Percentiles rank a stretch among this genome's conserved stretches.
These are phyloP conservation scores for Dentipellis sp. DNA, from an alignment of 768 basidiomycete genomes.

Conservation along the genomic window DNA sequence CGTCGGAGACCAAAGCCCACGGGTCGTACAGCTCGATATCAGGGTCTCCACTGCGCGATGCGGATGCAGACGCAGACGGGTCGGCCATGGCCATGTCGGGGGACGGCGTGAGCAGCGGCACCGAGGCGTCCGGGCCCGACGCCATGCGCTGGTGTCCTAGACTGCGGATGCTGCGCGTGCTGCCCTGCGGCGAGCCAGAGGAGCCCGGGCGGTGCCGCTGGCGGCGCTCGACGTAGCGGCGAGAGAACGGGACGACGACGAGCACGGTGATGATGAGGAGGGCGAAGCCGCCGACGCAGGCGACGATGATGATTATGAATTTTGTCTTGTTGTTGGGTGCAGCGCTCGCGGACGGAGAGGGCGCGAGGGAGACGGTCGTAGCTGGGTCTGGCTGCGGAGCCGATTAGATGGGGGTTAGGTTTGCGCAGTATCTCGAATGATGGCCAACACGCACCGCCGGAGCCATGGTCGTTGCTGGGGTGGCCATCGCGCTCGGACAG, in stretches of 20 bases:
- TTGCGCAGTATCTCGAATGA: no score
- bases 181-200: not conserved
- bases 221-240: constrained; percentile 6
- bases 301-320: constrained; percentile 7
- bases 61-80: not conserved
- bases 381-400: not conserved
- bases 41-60: not conserved
- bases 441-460: no score
- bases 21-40: not conserved
- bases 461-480: no score
- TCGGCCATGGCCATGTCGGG: not conserved
- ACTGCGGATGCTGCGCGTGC: not conserved
- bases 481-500: no score
- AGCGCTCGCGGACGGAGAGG: not conserved
- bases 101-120: constrained; percentile 7
- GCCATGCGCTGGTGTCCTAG: constrained; percentile 4
- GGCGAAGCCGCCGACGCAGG: constrained; percentile 9
- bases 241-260: constrained; percentile 7
- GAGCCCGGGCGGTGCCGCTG: not conserved
- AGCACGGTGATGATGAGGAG: constrained; percentile 7
- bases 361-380: not conserved
- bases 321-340: constrained; percentile 5
- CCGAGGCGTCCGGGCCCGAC: constrained; percentile 10
- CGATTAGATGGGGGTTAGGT: no score
- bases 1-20: not conserved